Base-by-base conservation (phyloP, 2,329 filamentous ascomycete species). In the Biscogniauxia sp. region DNA sequence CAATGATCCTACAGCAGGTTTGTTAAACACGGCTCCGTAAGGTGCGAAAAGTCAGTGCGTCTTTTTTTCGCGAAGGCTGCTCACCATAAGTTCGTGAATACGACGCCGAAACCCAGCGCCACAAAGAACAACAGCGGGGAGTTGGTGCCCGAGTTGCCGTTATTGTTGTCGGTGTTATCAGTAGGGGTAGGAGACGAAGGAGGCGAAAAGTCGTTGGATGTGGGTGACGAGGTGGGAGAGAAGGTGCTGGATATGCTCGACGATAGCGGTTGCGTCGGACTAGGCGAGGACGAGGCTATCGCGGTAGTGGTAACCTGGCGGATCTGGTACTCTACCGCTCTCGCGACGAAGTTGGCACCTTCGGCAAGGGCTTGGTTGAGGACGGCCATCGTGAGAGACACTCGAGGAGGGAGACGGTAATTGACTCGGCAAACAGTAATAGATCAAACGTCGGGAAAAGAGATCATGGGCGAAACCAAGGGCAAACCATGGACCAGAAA, bases 41-140 rank as follows among this genome's bases (percentile, higher is more conserved):
- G 1, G 26, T 19, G 37, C n/a, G 9, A 6, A 20, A 20, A 57
- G 50, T 32, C 25, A 53, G 25, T 49, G 15, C 56, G 41, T 26
- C 17, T 26, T n/a, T 57, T 57, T 37, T 55, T 13, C 53, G 53
- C 51, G 20, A 23, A 41, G 25, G n/a, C 51, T 8, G 76, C 90
- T 80, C 84, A 98, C 95, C 95, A 99, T 77, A 99, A 80, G 76
- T 99, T 99, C 55, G 95, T 99, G 73, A 99, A 99, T 52, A 99
- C 95, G 20, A 99, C 95, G 69, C 95, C 95, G 71, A 99, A 98
- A 4, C 95, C 95, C 28, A 99, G 82, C 17, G 95, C 94, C 59
- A 98, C 93, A 74, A 98, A 97, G 79, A 98, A 98, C 5, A 95
- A 80, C 59, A 95, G 76, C 49, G 91, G 91, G 45, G 90, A 93